A percentile compares a stretch with the other conserved stretches of the same genome.
phyloP scores from a whole-genome alignment of 306 rosid genomes.

The Cicer yamashitae region DNA sequence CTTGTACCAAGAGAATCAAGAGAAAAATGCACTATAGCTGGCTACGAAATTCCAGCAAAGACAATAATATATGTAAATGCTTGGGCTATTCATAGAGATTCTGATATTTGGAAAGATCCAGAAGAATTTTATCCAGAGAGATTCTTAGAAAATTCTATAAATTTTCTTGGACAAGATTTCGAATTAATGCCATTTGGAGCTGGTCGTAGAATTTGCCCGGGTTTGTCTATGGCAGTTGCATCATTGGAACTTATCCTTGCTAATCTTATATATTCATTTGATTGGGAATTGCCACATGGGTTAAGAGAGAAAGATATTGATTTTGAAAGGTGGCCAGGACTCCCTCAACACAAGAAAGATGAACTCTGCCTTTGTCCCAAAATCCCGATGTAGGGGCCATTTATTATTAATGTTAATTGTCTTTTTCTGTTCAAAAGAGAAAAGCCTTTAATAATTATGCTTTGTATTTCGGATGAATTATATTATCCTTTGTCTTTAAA shows the following conservation, averaged over 20 bases:
- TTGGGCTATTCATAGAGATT: conserved; percentile 44
- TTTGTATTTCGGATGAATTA: too few species aligned
- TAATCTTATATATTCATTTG: conserved; percentile 42
- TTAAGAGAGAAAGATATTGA: conserved; percentile 36
- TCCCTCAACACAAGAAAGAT: conserved; percentile 40
- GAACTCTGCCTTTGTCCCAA: conserved; percentile 35
- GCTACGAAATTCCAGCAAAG: conserved; percentile 17
- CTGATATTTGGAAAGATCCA: conserved; percentile 42
- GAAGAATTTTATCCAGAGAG: conserved; percentile 38
- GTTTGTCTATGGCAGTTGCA: conserved; percentile 28
- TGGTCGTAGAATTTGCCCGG: conserved; percentile 47
- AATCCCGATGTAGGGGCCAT: not conserved
- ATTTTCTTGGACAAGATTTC: conserved; percentile 36
- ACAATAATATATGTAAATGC: conserved; percentile 39
- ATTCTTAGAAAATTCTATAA: conserved; percentile 23
- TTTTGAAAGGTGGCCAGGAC: conserved; percentile 18
- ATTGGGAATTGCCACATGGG: conserved; percentile 44
- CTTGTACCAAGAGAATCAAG: conserved; percentile 32
- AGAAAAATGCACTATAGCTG: not conserved
- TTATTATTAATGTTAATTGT: too few species aligned
- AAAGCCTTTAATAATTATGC: too few species aligned
- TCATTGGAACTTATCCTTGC: conserved; percentile 33
- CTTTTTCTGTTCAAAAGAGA: too few species aligned
- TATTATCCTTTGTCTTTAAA: too few species aligned
- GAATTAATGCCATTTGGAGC: conserved; percentile 41